phyloP scores from a whole-genome alignment of 768 basidiomycete species.

The Gymnopilus junonius region DNA sequence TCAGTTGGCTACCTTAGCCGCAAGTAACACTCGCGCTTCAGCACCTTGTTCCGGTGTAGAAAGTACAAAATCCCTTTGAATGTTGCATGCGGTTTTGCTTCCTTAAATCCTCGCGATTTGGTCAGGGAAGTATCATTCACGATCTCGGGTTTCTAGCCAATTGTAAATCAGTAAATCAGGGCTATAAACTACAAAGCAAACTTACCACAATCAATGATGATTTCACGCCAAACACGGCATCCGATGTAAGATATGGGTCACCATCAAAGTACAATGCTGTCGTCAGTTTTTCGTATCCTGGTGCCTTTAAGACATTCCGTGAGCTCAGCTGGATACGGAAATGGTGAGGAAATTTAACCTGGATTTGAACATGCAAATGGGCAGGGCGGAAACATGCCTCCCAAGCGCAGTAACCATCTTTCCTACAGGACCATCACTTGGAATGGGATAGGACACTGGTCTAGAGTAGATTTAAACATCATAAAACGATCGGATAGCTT shows the following conservation, averaged over 20 bases:
- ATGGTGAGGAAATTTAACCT: slow-evolving; percentile 39
- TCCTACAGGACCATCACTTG: slow-evolving; percentile 79
- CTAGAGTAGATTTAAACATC: slow-evolving; percentile 22
- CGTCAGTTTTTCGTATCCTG: slow-evolving; percentile 71
- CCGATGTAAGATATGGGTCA: slow-evolving; percentile 67
- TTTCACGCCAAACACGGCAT: slow-evolving; percentile 85
- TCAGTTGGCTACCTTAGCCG: not conserved
- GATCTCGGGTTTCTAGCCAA: slow-evolving; percentile 33
- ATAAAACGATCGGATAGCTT: not conserved
- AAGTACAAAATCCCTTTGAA: slow-evolving; percentile 47
- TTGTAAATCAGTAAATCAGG: not conserved
- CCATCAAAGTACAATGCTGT: slow-evolving; percentile 80
- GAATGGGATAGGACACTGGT: slow-evolving; percentile 74
- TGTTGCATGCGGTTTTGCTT: slow-evolving; percentile 40
- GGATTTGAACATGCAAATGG: slow-evolving; percentile 77
- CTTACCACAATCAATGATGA: slow-evolving; percentile 75
- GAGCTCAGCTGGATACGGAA: not conserved
- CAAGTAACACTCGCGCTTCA: slow-evolving; percentile 32
- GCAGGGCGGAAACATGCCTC: slow-evolving; percentile 81
- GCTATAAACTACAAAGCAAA: slow-evolving; percentile 5
- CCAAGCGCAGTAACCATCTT: slow-evolving; percentile 55
- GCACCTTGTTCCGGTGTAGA: slow-evolving; percentile 43
- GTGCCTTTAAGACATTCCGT: slow-evolving; percentile 46
- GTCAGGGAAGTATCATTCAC: slow-evolving; percentile 59
- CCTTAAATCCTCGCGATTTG: slow-evolving; percentile 55